Conservation (phyloP, 2,329 filamentous ascomycete species). For the Paecilomyces sp. region DNA sequence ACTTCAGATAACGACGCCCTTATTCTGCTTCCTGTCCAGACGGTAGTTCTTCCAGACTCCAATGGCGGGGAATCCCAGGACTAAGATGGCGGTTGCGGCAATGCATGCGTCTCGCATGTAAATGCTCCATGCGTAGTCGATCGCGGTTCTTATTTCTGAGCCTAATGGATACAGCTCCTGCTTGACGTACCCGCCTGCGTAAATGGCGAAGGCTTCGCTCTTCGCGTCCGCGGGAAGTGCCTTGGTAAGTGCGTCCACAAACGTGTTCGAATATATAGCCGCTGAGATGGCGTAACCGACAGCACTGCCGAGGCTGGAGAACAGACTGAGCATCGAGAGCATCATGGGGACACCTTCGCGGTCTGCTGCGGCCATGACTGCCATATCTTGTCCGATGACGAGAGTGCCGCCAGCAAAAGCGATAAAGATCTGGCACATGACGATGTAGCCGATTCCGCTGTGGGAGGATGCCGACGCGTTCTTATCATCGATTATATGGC, state of each 20-base stretch:
- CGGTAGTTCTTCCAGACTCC: constrained; percentile 20
- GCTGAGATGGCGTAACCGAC: constrained; percentile 6
- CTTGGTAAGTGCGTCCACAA: constrained; percentile 7
- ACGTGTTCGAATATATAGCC: constrained; percentile 13
- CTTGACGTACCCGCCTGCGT: constrained; percentile 14
- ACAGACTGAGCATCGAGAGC: constrained; percentile 15
- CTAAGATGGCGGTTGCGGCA: constrained; percentile 16
- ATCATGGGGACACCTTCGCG: constrained; percentile 42
- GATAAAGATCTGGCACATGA: constrained; percentile 45
- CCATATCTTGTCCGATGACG: constrained; percentile 46
- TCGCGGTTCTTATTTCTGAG: constrained; percentile 17
- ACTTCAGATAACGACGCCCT: constrained; percentile 8
- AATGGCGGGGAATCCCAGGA: constrained; percentile 17
- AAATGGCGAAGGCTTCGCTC: constrained; percentile 14
- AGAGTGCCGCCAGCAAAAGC: constrained; percentile 43
- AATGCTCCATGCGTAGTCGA: constrained; percentile 23
- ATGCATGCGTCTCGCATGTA: constrained; percentile 22
- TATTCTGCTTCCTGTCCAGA: constrained; percentile 23
- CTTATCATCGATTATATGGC: neutral
- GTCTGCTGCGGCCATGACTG: constrained; percentile 44
- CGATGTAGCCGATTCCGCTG: constrained; percentile 36
- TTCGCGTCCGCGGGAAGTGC: constrained; percentile 12
- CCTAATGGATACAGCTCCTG: constrained; percentile 23
- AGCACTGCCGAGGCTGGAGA: constrained; percentile 12
- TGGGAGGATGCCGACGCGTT: neutral